Conservation (phyloP, 139 green algal species). For the Zygnema cylindricum region DNA sequence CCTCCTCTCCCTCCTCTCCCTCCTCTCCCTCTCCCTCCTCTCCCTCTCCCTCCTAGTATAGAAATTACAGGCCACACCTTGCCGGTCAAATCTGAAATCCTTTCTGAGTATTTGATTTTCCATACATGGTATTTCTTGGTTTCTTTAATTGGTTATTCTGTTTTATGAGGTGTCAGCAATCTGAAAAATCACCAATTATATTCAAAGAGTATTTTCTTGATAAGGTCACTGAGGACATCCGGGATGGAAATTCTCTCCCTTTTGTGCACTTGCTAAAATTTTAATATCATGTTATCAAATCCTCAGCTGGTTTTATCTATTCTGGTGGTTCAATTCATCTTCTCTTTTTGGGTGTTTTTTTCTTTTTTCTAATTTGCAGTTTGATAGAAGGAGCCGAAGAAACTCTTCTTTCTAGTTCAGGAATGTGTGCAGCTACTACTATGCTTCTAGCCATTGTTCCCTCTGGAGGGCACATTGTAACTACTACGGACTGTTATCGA, state of each 20-base stretch:
- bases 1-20: background rate
- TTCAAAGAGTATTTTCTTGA: too few relatives aligned
- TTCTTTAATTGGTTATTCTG: background rate
- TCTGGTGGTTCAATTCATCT: background rate
- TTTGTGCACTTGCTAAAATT: background rate
- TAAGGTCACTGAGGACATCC: conserved; percentile 92
- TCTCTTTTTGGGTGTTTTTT: background rate
- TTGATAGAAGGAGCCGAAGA: conserved; percentile 93
- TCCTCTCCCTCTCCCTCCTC: too few relatives aligned
- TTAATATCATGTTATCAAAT: background rate
- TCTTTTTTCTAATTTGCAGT: conserved; percentile 44
- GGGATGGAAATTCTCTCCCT: conserved; percentile 36
- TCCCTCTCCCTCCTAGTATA: too few relatives aligned
- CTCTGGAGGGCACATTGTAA: conserved; percentile 95
- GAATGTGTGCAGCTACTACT: conserved; percentile 97
- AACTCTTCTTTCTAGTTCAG: conserved; percentile 87
- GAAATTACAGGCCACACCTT: too few relatives aligned
- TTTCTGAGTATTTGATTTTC: background rate
- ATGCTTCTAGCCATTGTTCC: conserved; percentile 99
- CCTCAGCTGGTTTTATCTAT: background rate
- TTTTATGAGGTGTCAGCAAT: conserved; percentile 77
- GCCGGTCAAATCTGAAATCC: background rate
- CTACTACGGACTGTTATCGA: conserved; percentile 99
- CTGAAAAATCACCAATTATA: too few relatives aligned
- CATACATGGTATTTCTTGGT: background rate